Evolutionary conservation across 306 rosid genomes (phyloP).

Genomic region (Malus sieversii): DNA sequence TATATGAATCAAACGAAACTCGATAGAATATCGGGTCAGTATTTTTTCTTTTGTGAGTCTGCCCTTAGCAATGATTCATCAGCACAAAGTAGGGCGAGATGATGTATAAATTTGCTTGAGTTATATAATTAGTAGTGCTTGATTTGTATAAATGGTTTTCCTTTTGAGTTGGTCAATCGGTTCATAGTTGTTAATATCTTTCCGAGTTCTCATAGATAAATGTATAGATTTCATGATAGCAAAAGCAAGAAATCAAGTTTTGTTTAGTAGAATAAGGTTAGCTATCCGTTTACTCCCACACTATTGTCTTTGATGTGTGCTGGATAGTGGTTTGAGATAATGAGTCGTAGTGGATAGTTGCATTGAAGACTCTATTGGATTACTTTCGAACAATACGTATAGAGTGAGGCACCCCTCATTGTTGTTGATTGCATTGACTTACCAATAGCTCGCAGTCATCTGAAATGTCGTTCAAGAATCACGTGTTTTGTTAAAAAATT

Average conservation of each 20-base stretch:
- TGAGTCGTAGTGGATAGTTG: not conserved
- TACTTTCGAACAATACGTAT: not conserved
- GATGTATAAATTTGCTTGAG: not conserved
- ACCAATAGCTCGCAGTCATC: not conserved
- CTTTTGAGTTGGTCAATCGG: not conserved
- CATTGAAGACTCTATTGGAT: not conserved
- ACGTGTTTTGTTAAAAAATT: not conserved
- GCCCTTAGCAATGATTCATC: not conserved
- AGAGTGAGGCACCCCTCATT: not conserved
- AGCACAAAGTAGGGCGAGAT: not conserved
- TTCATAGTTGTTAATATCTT: not conserved
- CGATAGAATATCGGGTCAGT: not conserved
- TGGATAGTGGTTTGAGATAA: not conserved
- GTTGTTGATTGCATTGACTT: not conserved
- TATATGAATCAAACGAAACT: not conserved
- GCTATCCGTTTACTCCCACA: not conserved
- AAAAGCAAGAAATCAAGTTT: not conserved
- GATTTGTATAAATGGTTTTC: not conserved
- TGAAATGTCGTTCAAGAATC: not conserved
- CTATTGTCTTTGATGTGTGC: not conserved
- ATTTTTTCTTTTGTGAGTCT: not conserved
- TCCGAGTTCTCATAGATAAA: not conserved
- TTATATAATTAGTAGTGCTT: not conserved
- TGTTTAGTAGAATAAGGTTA: not conserved
- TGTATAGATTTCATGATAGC: not conserved